Conservation (phyloP, 202 grass and related monocot genomes). For the Panicum virgatum region DNA sequence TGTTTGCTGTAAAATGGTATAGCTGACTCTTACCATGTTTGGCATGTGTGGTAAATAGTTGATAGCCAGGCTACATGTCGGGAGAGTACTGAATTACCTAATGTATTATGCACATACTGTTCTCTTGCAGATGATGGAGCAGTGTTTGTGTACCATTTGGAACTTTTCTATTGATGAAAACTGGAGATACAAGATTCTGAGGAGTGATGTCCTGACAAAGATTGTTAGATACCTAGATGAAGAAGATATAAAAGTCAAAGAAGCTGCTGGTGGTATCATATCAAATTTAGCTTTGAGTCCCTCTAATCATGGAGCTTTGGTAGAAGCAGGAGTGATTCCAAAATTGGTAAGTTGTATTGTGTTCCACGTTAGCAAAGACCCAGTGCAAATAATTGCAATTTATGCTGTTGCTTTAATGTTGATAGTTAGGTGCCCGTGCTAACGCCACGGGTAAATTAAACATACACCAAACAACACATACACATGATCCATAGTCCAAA, state of each 20-base stretch:
- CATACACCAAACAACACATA: too few species aligned
- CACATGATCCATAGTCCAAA: too few species aligned
- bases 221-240: constrained; percentile 65
- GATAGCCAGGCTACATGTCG: constrained; percentile 15
- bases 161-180: constrained; percentile 70
- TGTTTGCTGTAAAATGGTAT: constrained; percentile 25
- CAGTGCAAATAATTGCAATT: constrained; percentile 6
- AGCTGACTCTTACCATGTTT: neutral
- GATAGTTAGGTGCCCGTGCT: too few species aligned
- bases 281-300: constrained; percentile 63
- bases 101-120: constrained; percentile 19
- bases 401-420: neutral
- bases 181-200: constrained; percentile 52
- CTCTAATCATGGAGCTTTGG: constrained; percentile 48
- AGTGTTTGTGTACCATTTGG: constrained; percentile 68
- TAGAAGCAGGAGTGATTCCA: constrained; percentile 64
- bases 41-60: constrained; percentile 19
- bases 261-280: constrained; percentile 62
- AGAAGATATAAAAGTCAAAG: constrained; percentile 68
- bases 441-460: too few species aligned
- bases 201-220: constrained; percentile 46
- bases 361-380: constrained; percentile 1
- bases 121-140: constrained; percentile 58
- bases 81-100: constrained; percentile 17
- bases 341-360: constrained; percentile 55